A percentile compares a stretch with the other conserved stretches of the same genome.
Conservation (phyloP, 352 stramenopile genomes). For the Phytophthora vignae region DNA sequence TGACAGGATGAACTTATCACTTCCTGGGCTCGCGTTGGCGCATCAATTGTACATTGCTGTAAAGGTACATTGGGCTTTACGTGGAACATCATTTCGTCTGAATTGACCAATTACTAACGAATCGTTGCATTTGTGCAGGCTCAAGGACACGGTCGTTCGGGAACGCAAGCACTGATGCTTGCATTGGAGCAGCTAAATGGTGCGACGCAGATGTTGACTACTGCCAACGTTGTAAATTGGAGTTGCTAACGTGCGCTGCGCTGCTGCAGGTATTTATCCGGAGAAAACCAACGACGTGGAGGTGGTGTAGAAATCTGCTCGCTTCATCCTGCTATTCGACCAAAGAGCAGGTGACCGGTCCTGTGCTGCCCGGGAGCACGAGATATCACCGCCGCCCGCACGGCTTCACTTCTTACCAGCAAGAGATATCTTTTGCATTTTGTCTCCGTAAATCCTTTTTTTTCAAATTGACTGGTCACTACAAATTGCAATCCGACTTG, state of each 20-base stretch:
- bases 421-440: constrained; percentile 14
- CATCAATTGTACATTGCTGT: constrained; percentile 89
- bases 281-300: constrained; percentile 52
- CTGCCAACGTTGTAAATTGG: background rate
- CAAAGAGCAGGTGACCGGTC: background rate
- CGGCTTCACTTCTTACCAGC: constrained; percentile 20
- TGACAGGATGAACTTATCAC: constrained; percentile 84
- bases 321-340: constrained; percentile 15
- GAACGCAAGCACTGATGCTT: constrained; percentile 89
- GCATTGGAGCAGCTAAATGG: constrained; percentile 90
- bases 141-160: constrained; percentile 80
- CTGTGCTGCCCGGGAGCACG: background rate
- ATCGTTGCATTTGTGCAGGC: constrained; percentile 45
- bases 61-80: constrained; percentile 49
- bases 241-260: constrained; percentile 2
- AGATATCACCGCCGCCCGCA: background rate
- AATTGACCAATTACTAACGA: constrained; percentile 11
- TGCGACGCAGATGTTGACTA: constrained; percentile 20
- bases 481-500: too few species aligned
- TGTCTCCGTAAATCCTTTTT: background rate
- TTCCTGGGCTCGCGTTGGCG: constrained; percentile 85
- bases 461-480: background rate
- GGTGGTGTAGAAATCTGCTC: constrained; percentile 36
- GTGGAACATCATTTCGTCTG: background rate
- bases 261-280: constrained; percentile 51